Percentiles rank a stretch among this genome's conserved stretches.
Conservation (phyloP, 345 rosid genomes). For the Luvunga scandens region DNA sequence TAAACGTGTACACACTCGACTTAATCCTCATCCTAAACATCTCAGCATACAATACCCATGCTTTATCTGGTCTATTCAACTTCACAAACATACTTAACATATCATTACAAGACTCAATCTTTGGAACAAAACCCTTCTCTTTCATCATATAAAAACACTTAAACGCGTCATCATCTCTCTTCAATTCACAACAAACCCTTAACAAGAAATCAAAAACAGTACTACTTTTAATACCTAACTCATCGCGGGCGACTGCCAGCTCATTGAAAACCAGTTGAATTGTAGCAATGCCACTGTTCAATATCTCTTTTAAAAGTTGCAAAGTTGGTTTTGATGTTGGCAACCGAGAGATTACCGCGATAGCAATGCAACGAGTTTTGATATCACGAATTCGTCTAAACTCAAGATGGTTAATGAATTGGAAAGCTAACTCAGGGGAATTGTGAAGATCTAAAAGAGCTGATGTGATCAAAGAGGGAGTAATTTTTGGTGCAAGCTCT, state of each 20-base stretch:
- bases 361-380: constrained; percentile 57
- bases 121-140: constrained; percentile 61
- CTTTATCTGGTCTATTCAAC: constrained; percentile 51
- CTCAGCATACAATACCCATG: constrained; percentile 92
- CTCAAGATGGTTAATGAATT: constrained; percentile 45
- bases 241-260: constrained; percentile 41
- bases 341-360: constrained; percentile 51
- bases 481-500: constrained; percentile 42
- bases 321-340: constrained; percentile 55
- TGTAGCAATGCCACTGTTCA: constrained; percentile 20
- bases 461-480: constrained; percentile 41
- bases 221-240: constrained; percentile 44
- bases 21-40: constrained; percentile 82
- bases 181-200: constrained; percentile 63
- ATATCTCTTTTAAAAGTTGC: constrained; percentile 46
- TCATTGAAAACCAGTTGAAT: constrained; percentile 48
- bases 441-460: constrained; percentile 47
- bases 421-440: constrained; percentile 56
- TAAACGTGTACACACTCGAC: constrained; percentile 66
- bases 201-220: constrained; percentile 57
- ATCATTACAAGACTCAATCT: constrained; percentile 65
- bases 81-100: constrained; percentile 61
- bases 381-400: constrained; percentile 35
- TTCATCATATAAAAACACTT: constrained; percentile 67
- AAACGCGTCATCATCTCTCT: constrained; percentile 56